Evolutionary conservation across 371 early-diverging fungal genomes (phyloP), one percentile per base, ranked within the genome.

Genomic region (Mucor piriformis): DNA sequence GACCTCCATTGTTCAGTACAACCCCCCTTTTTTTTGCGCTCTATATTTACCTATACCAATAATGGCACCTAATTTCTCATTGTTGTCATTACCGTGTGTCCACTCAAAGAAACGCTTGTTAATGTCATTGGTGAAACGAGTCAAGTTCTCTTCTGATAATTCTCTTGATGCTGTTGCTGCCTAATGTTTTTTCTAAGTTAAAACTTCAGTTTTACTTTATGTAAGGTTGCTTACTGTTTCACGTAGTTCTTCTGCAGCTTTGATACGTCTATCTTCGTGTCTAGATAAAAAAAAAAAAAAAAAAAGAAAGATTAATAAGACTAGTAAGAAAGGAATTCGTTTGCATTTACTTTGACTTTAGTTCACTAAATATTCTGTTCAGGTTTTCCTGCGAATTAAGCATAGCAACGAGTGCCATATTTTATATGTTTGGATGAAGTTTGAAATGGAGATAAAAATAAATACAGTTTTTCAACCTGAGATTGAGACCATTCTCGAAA

Each of bases 11-110:
- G n/a, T n/a, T n/a, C n/a, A n/a, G n/a, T n/a, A n/a, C n/a, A n/a
- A n/a, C n/a, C n/a, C n/a, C n/a, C 6, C 18, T 42, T 20, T 20
- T 42, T 3, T 42, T 42, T n/a, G 20, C 18, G 2, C 20, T 42
- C 21, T 18, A 42, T 15, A 13, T 68, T 32, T 72, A 87, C 90
- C 90, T 60, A 92, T 89, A 54, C 88, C 88, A 15, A 85, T 57
- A 59, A 92, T 87, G 29, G 90, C 92, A 23, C 88, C 89, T 24
- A 90, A 71, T 61, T 90, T 91, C 59, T 91, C 90, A 48, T 77
- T 72, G 49, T 74, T 82, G 57, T 90, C 90, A 50, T 67, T 79
- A 40, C 85, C 81, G 54, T 88, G 84, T 12, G 89, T 82, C 37
- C 89, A 76, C 59, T 91, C 89, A 65, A 87, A 89, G 42, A 91